Evolutionary conservation across 1,284 basidiomycete species (phyloP).

Genomic region (Cryptococcus jaspeensis): DNA sequence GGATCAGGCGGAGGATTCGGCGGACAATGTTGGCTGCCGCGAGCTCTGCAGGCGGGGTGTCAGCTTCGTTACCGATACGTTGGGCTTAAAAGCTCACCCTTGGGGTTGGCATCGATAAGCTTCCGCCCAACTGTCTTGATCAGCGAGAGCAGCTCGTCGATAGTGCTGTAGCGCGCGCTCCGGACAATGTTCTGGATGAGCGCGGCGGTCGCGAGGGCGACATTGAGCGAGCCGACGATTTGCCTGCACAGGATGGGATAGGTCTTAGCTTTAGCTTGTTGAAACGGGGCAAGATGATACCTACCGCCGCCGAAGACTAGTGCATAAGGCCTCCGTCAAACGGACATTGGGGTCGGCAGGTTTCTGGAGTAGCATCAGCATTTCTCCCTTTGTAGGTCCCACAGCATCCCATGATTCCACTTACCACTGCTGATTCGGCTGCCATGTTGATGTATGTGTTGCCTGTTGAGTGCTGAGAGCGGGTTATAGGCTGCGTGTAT

Average conservation of each 20-base stretch:
- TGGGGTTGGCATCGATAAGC: slow-evolving; percentile 85
- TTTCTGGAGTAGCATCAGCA: slow-evolving; percentile 18
- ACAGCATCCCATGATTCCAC: neutral
- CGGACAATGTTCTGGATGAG: slow-evolving; percentile 86
- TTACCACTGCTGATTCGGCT: slow-evolving; percentile 2
- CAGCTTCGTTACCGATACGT: neutral
- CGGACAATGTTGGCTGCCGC: slow-evolving; percentile 92
- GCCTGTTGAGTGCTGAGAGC: neutral
- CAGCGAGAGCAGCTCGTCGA: slow-evolving; percentile 79
- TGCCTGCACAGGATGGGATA: slow-evolving; percentile 55
- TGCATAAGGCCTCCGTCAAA: slow-evolving; percentile 65
- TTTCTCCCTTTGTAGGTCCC: neutral
- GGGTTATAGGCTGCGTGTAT: no score
- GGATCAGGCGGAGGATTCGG: slow-evolving; percentile 84
- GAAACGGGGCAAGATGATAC: slow-evolving; percentile 23
- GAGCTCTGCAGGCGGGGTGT: slow-evolving; percentile 62
- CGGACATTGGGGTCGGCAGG: slow-evolving; percentile 40
- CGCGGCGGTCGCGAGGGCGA: slow-evolving; percentile 84
- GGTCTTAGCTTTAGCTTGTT: neutral
- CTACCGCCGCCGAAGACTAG: slow-evolving; percentile 66
- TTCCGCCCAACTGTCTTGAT: slow-evolving; percentile 77
- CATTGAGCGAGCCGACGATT: slow-evolving; percentile 79
- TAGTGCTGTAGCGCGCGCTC: slow-evolving; percentile 77
- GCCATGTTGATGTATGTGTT: slow-evolving; percentile 2
- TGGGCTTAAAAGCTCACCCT: slow-evolving; percentile 61